Percentiles rank a stretch among this genome's conserved stretches.
Conservation (phyloP, 352 stramenopile species). For the Plasmopara muralis region DNA sequence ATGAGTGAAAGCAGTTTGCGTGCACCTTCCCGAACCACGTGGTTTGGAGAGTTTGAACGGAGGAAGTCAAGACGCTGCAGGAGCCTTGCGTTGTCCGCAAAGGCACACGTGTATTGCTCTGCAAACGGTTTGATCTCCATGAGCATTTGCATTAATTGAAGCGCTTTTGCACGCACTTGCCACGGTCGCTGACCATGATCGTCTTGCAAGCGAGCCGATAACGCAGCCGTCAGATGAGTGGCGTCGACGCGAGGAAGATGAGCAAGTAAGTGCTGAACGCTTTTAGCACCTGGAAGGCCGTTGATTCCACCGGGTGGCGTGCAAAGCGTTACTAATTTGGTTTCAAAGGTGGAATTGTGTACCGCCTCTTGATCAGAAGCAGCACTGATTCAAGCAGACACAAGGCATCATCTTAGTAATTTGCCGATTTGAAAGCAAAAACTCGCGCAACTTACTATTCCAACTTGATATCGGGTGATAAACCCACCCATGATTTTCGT, state of each 20-base stretch:
- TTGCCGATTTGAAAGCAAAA: background rate
- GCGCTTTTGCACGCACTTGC: constrained; percentile 47
- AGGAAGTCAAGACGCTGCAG: constrained; percentile 31
- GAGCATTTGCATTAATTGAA: constrained; percentile 52
- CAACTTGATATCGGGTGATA: constrained; percentile 42
- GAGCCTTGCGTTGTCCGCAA: constrained; percentile 21
- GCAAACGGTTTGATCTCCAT: constrained; percentile 40
- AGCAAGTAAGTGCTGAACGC: constrained; percentile 37
- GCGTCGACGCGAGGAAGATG: constrained; percentile 36
- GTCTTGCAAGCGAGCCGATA: constrained; percentile 35
- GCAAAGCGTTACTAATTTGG: constrained; percentile 41
- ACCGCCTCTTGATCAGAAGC: constrained; percentile 13
- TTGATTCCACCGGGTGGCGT: constrained; percentile 46
- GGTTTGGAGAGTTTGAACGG: constrained; percentile 30
- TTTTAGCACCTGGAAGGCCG: constrained; percentile 40
- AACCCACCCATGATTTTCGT: constrained; percentile 34
- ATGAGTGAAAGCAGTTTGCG: constrained; percentile 54
- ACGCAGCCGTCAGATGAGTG: constrained; percentile 22
- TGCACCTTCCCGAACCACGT: constrained; percentile 39
- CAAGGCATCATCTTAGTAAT: background rate
- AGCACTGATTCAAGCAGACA: constrained; percentile 13
- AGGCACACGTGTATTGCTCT: constrained; percentile 23
- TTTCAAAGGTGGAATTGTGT: constrained; percentile 30
- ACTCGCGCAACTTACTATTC: constrained; percentile 28
- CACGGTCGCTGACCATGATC: constrained; percentile 19